Evolutionary conservation across 805 yeast genomes (phyloP), one percentile per base, ranked within the genome.

Genomic region (Lipomyces anomalus): DNA sequence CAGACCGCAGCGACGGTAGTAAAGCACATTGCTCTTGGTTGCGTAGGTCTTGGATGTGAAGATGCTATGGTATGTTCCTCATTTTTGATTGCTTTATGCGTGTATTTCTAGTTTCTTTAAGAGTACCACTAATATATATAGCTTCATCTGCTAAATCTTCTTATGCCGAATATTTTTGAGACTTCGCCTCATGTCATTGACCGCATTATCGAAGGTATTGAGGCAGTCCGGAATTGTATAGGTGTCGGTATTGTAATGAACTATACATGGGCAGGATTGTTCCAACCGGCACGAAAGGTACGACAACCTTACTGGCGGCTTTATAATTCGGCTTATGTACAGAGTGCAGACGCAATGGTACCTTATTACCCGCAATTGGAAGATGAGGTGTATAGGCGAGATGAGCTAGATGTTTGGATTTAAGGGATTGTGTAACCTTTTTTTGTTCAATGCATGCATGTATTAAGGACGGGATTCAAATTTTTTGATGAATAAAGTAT

Each of bases 1-100:
- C 99, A 92, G 64, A 90, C 96, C 0, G 97, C 96, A 0, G 86
- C 97, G 0, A 80, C 86, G 0, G 94, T 86, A 1, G 79, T 87
- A 1, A 78, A 78, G 60, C 94, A 87, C 56, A 70, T 92, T 62
- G 87, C 96, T 0, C 62, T 88, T 28, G 82, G 88, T 16, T 80
- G 90, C 59, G 67, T 74, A 22, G 96, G 96, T 0, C 60, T 70
- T 2, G 88, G 89, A 0, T 71, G 74, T 45, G 95, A 86, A 55
- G 94, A 82, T 53, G 84, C 87, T 0, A 87, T 92, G 67, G n/a
- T n/a, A n/a, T n/a, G n/a, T n/a, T n/a, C n/a, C n/a, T n/a, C n/a
- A n/a, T n/a, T n/a, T n/a, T n/a, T n/a, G n/a, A n/a, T n/a, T n/a
- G n/a, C n/a, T n/a, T n/a, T n/a, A n/a, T n/a, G n/a, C n/a, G n/a